Percentiles rank a stretch among this genome's conserved stretches.
phyloP scores from a whole-genome alignment of 164 flowering plant genomes.

The Sedum album region DNA sequence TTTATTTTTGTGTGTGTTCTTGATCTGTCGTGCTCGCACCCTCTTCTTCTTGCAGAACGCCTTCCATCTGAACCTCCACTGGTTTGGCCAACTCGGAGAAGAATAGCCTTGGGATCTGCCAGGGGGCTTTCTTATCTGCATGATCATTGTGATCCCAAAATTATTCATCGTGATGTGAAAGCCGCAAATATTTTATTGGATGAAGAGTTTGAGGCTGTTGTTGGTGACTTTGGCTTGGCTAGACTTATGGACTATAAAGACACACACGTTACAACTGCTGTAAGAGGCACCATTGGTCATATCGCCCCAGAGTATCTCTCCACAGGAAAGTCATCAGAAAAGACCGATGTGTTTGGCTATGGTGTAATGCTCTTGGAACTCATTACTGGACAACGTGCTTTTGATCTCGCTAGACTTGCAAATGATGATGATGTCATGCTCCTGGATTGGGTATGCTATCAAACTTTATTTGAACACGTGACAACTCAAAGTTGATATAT shows the following conservation, averaged over 20 bases:
- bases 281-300: constrained; percentile 92
- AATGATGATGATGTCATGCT: constrained; percentile 97
- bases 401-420: constrained; percentile 94
- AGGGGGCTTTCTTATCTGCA: constrained; percentile 90
- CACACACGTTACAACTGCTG: constrained; percentile 94
- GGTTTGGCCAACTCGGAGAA: constrained; percentile 73
- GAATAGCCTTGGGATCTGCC: constrained; percentile 83
- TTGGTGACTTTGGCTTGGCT: constrained; percentile 94
- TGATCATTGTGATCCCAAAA: constrained; percentile 95
- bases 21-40: neutral
- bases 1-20: neutral
- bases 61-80: constrained; percentile 67
- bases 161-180: constrained; percentile 94
- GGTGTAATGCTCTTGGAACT: constrained; percentile 95
- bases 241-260: constrained; percentile 96
- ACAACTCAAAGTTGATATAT: neutral
- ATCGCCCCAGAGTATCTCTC: constrained; percentile 93
- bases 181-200: constrained; percentile 91
- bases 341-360: constrained; percentile 91
- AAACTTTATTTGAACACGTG: neutral
- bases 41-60: constrained; percentile 39
- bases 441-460: constrained; percentile 77
- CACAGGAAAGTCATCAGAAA: constrained; percentile 87
- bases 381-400: constrained; percentile 89
- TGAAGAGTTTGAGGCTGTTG: constrained; percentile 95